A percentile compares a stretch with the other conserved stretches of the same genome.
phyloP scores from a whole-genome alignment of 805 yeast genomes.

The Yarrowia porcina region DNA sequence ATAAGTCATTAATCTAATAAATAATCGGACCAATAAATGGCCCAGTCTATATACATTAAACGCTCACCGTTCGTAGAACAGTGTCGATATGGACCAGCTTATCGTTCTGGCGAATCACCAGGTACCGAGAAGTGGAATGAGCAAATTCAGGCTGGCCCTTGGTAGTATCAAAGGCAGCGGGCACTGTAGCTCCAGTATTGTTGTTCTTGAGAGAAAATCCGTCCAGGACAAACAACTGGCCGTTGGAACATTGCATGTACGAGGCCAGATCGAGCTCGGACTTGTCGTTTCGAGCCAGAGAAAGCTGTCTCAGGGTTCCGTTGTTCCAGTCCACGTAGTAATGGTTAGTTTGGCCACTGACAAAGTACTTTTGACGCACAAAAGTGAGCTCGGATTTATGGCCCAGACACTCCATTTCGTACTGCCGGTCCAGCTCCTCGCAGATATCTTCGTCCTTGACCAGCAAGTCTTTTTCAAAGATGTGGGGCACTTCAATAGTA shows the following conservation, averaged over 20 bases:
- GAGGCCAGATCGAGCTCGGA: constrained; percentile 9
- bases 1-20: constrained; percentile 8
- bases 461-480: constrained; percentile 2
- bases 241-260: constrained; percentile 16
- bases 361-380: constrained; percentile 8
- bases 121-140: background rate
- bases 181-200: background rate
- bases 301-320: background rate
- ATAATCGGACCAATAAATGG: background rate
- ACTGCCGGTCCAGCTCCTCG: constrained; percentile 12
- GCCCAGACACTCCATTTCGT: constrained; percentile 19
- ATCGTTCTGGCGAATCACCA: background rate
- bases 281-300: background rate
- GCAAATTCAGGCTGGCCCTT: background rate
- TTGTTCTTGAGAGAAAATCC: background rate
- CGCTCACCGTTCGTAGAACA: background rate
- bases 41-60: background rate
- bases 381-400: constrained; percentile 10
- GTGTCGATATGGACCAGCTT: background rate
- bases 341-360: background rate
- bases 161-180: background rate
- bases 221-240: constrained; percentile 11
- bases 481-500: constrained; percentile 6
- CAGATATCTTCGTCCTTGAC: constrained; percentile 7
- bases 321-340: background rate